Conservation (phyloP, 139 green algal genomes). For the Picochlorum costavermella region DNA sequence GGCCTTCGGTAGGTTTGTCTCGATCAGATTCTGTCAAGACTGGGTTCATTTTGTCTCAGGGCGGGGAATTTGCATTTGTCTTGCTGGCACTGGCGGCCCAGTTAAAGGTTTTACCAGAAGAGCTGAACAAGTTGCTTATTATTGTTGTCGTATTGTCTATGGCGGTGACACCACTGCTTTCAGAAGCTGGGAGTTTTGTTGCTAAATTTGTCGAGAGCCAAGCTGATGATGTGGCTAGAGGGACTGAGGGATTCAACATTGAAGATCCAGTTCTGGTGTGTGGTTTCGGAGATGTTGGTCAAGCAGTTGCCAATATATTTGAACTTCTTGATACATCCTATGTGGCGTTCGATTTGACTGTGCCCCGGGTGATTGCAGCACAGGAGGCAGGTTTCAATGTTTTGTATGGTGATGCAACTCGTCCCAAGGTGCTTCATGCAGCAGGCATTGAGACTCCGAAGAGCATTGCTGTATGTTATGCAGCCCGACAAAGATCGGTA, state of each 20-base stretch:
- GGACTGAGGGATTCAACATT: slow-evolving; percentile 21
- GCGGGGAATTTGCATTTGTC: slow-evolving; percentile 98
- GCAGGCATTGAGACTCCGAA: slow-evolving; percentile 59
- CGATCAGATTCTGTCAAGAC: slow-evolving; percentile 65
- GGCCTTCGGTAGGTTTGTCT: slow-evolving; percentile 65
- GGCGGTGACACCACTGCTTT: slow-evolving; percentile 80
- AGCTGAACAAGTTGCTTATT: slow-evolving; percentile 90
- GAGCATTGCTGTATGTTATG: slow-evolving; percentile 69
- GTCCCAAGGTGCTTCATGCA: slow-evolving; percentile 60
- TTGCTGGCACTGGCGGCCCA: slow-evolving; percentile 77
- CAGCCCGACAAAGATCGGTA: slow-evolving; percentile 36
- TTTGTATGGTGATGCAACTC: slow-evolving; percentile 61
- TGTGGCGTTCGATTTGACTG: slow-evolving; percentile 76
- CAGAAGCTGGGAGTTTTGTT: slow-evolving; percentile 48
- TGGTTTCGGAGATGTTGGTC: slow-evolving; percentile 70
- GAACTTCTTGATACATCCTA: slow-evolving; percentile 54
- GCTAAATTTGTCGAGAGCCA: slow-evolving; percentile 12
- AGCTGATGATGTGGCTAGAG: neutral
- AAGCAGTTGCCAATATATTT: slow-evolving; percentile 84
- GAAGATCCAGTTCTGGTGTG: slow-evolving; percentile 63
- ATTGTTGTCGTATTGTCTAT: slow-evolving; percentile 91
- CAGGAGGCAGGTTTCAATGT: slow-evolving; percentile 46
- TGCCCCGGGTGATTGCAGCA: slow-evolving; percentile 46
- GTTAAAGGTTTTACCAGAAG: slow-evolving; percentile 66
- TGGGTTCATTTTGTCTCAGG: slow-evolving; percentile 83